A percentile compares a stretch with the other conserved stretches of the same genome.
Evolutionary conservation across 169 alveolate species (phyloP).

Genomic region (Cryptosporidium muris): DNA sequence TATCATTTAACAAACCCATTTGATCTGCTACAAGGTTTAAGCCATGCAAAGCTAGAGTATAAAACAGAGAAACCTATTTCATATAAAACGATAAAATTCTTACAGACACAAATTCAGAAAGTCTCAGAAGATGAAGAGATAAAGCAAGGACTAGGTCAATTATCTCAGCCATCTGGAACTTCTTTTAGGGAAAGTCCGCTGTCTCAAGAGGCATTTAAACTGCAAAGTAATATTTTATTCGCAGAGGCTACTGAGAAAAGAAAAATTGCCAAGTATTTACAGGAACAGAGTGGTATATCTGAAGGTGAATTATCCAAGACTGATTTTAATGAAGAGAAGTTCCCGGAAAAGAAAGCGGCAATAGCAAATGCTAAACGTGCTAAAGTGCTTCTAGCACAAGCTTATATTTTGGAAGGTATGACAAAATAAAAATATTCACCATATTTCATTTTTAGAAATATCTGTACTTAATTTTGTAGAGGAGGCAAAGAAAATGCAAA

Average conservation of each 20-base stretch:
- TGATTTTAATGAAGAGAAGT: constrained; percentile 25
- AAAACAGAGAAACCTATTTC: constrained; percentile 50
- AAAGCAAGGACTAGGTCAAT: constrained; percentile 4
- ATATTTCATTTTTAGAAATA: background rate
- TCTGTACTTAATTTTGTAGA: constrained; percentile 24
- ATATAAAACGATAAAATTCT: constrained; percentile 35
- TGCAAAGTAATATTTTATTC: constrained; percentile 52
- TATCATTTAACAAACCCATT: constrained; percentile 64
- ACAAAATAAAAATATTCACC: background rate
- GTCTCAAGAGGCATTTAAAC: constrained; percentile 68
- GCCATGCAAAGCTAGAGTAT: constrained; percentile 31
- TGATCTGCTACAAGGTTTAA: constrained; percentile 59
- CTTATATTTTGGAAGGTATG: constrained; percentile 70
- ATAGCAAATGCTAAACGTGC: constrained; percentile 59
- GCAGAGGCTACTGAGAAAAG: constrained; percentile 56
- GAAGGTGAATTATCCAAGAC: constrained; percentile 23
- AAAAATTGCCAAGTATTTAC: constrained; percentile 58
- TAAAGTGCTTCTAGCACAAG: constrained; percentile 59
- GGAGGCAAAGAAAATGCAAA: constrained; percentile 68
- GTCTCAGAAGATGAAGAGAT: constrained; percentile 4
- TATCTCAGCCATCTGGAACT: constrained; percentile 38
- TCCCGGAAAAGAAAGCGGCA: constrained; percentile 57
- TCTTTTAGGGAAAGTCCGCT: constrained; percentile 28
- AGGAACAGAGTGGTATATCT: constrained; percentile 64
- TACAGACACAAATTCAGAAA: constrained; percentile 21